A percentile compares a stretch with the other conserved stretches of the same genome.
phyloP scores from a whole-genome alignment of 306 rosid genomes.

The Crotalaria pallida region DNA sequence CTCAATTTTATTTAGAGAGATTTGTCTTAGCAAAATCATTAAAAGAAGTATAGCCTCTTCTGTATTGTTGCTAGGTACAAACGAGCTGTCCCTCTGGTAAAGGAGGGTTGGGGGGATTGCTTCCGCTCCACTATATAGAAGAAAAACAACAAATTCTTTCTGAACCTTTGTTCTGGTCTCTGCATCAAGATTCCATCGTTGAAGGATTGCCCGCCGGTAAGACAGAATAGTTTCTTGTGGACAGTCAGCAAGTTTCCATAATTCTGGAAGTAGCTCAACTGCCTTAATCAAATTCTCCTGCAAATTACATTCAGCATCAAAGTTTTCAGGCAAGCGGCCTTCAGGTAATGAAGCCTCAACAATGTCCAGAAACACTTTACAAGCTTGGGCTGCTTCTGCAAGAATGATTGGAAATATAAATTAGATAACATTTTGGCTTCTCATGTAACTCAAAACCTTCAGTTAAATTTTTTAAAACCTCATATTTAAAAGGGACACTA shows the following conservation, averaged over 20 bases:
- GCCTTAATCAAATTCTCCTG: slow-evolving; percentile 73
- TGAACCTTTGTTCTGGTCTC: slow-evolving; percentile 62
- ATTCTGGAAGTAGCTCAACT: slow-evolving; percentile 82
- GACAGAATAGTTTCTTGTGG: slow-evolving; percentile 73
- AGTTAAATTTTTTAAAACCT: neutral
- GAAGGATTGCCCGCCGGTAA: slow-evolving; percentile 64
- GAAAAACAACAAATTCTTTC: slow-evolving; percentile 74
- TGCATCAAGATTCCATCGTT: slow-evolving; percentile 66
- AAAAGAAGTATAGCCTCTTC: slow-evolving; percentile 95
- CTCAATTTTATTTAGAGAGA: slow-evolving; percentile 51
- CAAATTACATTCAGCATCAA: slow-evolving; percentile 78
- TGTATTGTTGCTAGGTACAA: slow-evolving; percentile 75
- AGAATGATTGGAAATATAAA: slow-evolving; percentile 32
- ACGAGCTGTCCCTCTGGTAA: slow-evolving; percentile 68
- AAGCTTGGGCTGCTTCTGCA: slow-evolving; percentile 94
- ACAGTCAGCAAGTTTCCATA: slow-evolving; percentile 81
- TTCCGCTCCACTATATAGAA: slow-evolving; percentile 80
- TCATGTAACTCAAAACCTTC: slow-evolving; percentile 8
- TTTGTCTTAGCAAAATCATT: slow-evolving; percentile 71
- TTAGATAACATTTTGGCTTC: slow-evolving; percentile 22
- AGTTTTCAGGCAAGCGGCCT: slow-evolving; percentile 80
- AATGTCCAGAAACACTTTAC: slow-evolving; percentile 77
- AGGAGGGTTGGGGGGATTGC: slow-evolving; percentile 80
- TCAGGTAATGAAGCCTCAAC: slow-evolving; percentile 81
- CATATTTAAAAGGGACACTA: neutral